Base-by-base conservation (phyloP, 495 filamentous ascomycete species). In the Thermochaetoides thermophila region DNA sequence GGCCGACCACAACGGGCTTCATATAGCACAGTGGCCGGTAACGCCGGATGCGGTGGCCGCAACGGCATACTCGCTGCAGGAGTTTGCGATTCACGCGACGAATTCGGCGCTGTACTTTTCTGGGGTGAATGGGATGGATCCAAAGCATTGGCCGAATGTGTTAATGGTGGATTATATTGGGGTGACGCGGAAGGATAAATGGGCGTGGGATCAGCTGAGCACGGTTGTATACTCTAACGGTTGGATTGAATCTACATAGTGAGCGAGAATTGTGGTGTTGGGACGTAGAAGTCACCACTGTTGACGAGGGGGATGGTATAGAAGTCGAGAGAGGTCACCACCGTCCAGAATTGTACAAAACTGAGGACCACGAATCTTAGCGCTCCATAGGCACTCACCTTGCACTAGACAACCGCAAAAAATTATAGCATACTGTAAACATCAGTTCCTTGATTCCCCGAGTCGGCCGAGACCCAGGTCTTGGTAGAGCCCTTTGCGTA, bases 31-130 rank as follows among this genome's bases (percentile, higher is more conserved):
- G n/a, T n/a, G n/a, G n/a, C n/a, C n/a, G n/a, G n/a, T n/a, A n/a
- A n/a, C n/a, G 42, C 37, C 38, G 27, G 38, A 44, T 26, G 38
- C 42, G 7, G 2, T 48, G 26, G 38, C 40, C 3, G 27, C 40
- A 11, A 41, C 40, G 0, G 34, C 35, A 0, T 38, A 34, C 15
- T 15, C 30, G 6, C 32, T 48, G 14, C 37, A 49, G 17, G 22
- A n/a, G 11, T 37, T 49, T 19, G 42, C 39, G 17, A 40, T 45
- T 4, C 31, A 46, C 15, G 38, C 39, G 23, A 40, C 42, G 3
- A 49, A 49, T 30, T 43, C 45, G 0, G 29, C 45, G 29, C 33
- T 49, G 5, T 49, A 49, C 35, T 49, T 34, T 35, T 32, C 36
- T 7, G 45, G 45, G 5, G 42, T 49, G n/a, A 45, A 40, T 33